Conservation (phyloP, 1,284 basidiomycete species). For the Bjerkandera adusta region DNA sequence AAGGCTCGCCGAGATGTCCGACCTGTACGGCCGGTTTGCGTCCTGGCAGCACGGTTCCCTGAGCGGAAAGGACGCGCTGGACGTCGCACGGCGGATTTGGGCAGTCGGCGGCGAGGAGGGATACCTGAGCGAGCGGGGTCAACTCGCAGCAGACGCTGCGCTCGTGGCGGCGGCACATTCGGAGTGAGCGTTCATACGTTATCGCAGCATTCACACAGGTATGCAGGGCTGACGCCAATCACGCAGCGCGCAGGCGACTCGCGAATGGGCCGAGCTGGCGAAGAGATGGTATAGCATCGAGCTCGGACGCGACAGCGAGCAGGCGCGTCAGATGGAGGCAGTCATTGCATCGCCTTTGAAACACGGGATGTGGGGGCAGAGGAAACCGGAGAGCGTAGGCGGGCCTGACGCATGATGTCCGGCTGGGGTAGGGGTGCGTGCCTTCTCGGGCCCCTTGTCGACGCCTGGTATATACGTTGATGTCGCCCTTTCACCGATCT, state of each 20-base stretch:
- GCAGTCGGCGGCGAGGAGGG: conserved; percentile 53
- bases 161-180: conserved; percentile 58
- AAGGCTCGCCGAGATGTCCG: conserved; percentile 43
- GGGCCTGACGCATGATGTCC: conserved; percentile 1
- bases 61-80: conserved; percentile 46
- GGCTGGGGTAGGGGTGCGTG: conserved; percentile 6
- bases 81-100: conserved; percentile 51
- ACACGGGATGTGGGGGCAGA: conserved; percentile 47
- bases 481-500: not conserved
- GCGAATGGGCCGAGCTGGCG: conserved; percentile 48
- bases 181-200: conserved; percentile 45
- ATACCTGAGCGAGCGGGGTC: conserved; percentile 60
- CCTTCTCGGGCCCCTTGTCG: no score
- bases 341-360: conserved; percentile 34
- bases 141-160: conserved; percentile 56
- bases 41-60: conserved; percentile 45
- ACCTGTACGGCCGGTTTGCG: conserved; percentile 41
- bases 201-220: no score
- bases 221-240: not conserved
- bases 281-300: conserved; percentile 54
- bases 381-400: conserved; percentile 35
- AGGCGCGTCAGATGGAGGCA: conserved; percentile 36
- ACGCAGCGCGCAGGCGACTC: conserved; percentile 39
- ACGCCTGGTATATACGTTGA: no score
- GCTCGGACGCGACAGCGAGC: conserved; percentile 50